Base-by-base conservation (phyloP, 352 stramenopile species). In the Aphanomyces euteiches region DNA sequence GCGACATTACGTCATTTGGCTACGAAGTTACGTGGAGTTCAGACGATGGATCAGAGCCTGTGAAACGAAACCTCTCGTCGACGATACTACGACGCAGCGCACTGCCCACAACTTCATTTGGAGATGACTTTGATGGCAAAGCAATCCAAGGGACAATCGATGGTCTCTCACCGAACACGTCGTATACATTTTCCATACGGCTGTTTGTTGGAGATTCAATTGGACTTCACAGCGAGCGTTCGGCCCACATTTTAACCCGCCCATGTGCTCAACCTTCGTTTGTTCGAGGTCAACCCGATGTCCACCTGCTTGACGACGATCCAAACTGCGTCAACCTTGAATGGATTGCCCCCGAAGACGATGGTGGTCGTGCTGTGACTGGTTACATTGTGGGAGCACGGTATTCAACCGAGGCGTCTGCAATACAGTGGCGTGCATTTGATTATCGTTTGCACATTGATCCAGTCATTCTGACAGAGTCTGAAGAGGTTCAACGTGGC, bases 61-160 rank as follows among this genome's bases (percentile, higher is more conserved):
- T 36, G 50, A 53, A 43, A 17, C 10, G 17, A 43, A 90, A 89
- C 74, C 75, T 92, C 56, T 85, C 83, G 2, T 63, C 81, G 28
- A 56, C 75, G 7, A 71, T 83, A 39, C 67, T 94, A 15, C 72
- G 73, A 48, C 86, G 86, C 21, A 92, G 84, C 38, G 76, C 56
- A 8, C 77, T 90, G 67, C 82, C 84, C 5, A 90, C 83, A 2
- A 73, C 76, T 7, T 76, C 88, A 4, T 94, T 94, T 67, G 84
- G 83, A 1, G 82, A 90, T 37, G 84, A 88, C 40, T 91, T 92
- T 59, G 84, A 92, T 67, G 84, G 86, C n/a, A 81, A 80, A 47
- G 81, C 90, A 50, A 88, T 94, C 47, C 76, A 92, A 68, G 80
- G 74, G 13, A 67, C 82, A 17, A 77, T 92, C 45, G 65, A 43